These are phyloP conservation scores for Hemerocallis citrina DNA, from an alignment of 106 monocot species.

Conservation along the genomic window DNA sequence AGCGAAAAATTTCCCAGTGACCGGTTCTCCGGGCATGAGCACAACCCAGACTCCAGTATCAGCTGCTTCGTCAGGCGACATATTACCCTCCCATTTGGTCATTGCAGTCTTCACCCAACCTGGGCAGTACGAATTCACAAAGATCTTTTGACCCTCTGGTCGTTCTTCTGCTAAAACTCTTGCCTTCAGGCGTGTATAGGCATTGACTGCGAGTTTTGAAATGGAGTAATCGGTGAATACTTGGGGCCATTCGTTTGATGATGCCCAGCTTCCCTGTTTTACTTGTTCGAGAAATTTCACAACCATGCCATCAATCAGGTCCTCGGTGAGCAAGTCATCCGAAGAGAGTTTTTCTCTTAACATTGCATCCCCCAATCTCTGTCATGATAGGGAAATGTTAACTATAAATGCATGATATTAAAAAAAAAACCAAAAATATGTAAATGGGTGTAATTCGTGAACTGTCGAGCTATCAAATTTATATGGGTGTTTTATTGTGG, in stretches of 20 bases:
- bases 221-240: constrained; percentile 85
- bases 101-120: constrained; percentile 96
- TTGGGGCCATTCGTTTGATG: constrained; percentile 66
- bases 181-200: constrained; percentile 67
- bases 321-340: constrained; percentile 61
- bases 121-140: constrained; percentile 82
- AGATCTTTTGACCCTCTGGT: constrained; percentile 50
- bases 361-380: constrained; percentile 56
- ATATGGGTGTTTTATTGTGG: too few species aligned
- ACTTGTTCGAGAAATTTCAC: constrained; percentile 59
- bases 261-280: constrained; percentile 41
- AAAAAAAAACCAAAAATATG: too few species aligned
- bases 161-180: constrained; percentile 33
- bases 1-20: constrained; percentile 72
- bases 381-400: background rate
- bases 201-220: constrained; percentile 79
- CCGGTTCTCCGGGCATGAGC: constrained; percentile 16
- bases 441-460: too few species aligned
- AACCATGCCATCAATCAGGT: constrained; percentile 58
- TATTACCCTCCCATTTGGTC: constrained; percentile 87
- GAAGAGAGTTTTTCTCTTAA: constrained; percentile 55
- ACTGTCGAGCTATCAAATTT: too few species aligned
- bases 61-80: constrained; percentile 61
- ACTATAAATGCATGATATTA: background rate
- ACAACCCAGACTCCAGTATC: constrained; percentile 85